These are phyloP conservation scores for Coelastrella sp. DNA, from an alignment of 139 green algal genomes.

Conservation along the genomic window DNA sequence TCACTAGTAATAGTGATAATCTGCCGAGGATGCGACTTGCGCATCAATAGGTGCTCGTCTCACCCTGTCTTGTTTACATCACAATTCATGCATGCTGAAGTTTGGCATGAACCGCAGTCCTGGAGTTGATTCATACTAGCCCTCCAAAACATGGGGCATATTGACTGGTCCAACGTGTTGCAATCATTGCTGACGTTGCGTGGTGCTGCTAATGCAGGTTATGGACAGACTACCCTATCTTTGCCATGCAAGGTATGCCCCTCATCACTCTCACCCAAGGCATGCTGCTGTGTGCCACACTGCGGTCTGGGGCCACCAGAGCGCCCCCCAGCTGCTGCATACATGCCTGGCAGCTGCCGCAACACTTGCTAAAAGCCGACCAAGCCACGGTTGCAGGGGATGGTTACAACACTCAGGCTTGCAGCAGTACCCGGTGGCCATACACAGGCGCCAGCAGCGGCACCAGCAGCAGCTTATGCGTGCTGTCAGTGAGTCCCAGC, in stretches of 20 bases:
- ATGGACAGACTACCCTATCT: constrained; percentile 19
- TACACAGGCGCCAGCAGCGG: not conserved
- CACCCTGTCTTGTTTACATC: too few species aligned
- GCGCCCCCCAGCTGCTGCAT: constrained; percentile 26
- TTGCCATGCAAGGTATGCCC: constrained; percentile 18
- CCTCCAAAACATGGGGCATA: too few species aligned
- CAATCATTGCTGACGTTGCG: too few species aligned
- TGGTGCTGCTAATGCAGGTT: constrained; percentile 20
- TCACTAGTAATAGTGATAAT: too few species aligned
- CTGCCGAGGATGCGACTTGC: too few species aligned
- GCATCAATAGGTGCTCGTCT: too few species aligned
- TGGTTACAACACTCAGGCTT: not conserved
- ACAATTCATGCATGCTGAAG: too few species aligned
- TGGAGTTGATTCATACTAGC: too few species aligned
- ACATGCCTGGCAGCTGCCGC: constrained; percentile 39
- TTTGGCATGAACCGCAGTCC: too few species aligned
- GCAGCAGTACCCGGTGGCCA: not conserved
- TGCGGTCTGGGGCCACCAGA: not conserved
- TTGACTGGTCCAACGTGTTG: too few species aligned
- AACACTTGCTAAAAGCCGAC: not conserved
- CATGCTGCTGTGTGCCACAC: constrained; percentile 32
- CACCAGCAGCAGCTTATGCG: not conserved
- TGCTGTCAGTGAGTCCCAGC: constrained; percentile 22
- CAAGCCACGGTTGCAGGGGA: not conserved
- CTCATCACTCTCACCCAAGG: constrained; percentile 29